A percentile compares a stretch with the other conserved stretches of the same genome.
These are phyloP conservation scores for Xylariaceae sp. DNA, from an alignment of 2,329 filamentous ascomycete species.

Conservation along the genomic window DNA sequence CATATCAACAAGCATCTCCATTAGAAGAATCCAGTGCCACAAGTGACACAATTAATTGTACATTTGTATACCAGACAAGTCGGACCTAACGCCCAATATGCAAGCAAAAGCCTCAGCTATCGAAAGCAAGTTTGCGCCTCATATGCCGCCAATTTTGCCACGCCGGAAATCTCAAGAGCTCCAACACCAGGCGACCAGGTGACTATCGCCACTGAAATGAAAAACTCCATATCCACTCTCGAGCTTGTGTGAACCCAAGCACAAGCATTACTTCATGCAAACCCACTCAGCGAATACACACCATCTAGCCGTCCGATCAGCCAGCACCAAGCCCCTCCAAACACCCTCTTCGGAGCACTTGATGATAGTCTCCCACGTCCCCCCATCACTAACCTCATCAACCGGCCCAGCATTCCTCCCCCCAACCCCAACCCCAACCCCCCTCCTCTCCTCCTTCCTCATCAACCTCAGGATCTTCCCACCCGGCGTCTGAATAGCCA, in stretches of 20 bases:
- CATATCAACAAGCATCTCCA: neutral
- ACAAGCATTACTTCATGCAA: constrained; percentile 41
- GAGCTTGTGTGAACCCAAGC: neutral
- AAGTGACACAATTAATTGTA: constrained; percentile 12
- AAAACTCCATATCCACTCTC: neutral
- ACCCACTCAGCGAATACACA: constrained; percentile 91
- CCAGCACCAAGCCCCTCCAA: constrained; percentile 79
- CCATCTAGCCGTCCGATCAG: constrained; percentile 81
- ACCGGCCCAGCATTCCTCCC: constrained; percentile 44
- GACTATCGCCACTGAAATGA: neutral
- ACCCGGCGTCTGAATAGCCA: constrained; percentile 89
- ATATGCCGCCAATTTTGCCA: constrained; percentile 2
- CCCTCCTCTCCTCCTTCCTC: constrained; percentile 69
- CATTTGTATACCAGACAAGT: constrained; percentile 6
- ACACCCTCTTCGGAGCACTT: constrained; percentile 80
- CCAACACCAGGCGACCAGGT: constrained; percentile 3
- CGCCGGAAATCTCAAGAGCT: constrained; percentile 17
- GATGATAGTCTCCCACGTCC: constrained; percentile 85
- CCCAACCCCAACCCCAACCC: constrained; percentile 30
- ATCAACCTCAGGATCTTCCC: constrained; percentile 91
- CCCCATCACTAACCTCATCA: constrained; percentile 65
- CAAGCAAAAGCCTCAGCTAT: constrained; percentile 4
- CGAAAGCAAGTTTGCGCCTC: neutral
- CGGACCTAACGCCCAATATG: constrained; percentile 8
- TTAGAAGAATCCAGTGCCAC: neutral